Evolutionary conservation across 192 early-diverging fungal species (phyloP).

Genomic region (Coemansia sp.): DNA sequence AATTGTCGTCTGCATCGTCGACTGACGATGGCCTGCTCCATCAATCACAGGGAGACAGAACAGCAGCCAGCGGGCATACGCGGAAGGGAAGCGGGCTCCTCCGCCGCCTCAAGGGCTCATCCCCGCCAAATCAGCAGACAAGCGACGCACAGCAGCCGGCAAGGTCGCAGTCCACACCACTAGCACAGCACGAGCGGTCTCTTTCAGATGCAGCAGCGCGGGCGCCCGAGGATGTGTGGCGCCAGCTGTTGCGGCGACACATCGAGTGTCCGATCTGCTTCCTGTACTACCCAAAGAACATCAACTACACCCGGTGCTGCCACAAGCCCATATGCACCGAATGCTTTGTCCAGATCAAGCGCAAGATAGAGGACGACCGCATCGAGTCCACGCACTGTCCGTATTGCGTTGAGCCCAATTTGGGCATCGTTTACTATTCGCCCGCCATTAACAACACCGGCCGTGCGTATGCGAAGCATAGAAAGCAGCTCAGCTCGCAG

Average conservation of each 20-base stretch:
- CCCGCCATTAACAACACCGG: slow-evolving; percentile 18
- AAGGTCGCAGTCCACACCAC: not conserved
- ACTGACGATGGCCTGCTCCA: not conserved
- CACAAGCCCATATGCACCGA: slow-evolving; percentile 95
- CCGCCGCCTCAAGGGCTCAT: slow-evolving; percentile 23
- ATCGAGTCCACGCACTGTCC: slow-evolving; percentile 75
- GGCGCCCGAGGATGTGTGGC: slow-evolving; percentile 13
- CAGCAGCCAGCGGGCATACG: slow-evolving; percentile 27
- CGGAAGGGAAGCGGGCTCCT: slow-evolving; percentile 51
- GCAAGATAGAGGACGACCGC: slow-evolving; percentile 65
- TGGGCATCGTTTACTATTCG: slow-evolving; percentile 75
- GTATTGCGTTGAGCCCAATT: slow-evolving; percentile 83
- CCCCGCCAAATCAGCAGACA: slow-evolving; percentile 1
- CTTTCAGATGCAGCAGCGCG: slow-evolving; percentile 17
- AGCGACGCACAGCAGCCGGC: not conserved
- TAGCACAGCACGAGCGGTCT: slow-evolving; percentile 33
- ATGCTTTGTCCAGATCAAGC: slow-evolving; percentile 95
- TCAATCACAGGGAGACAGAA: not conserved
- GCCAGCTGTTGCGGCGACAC: slow-evolving; percentile 40
- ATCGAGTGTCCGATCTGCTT: slow-evolving; percentile 96
- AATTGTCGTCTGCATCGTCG: slow-evolving; percentile 25
- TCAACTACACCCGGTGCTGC: slow-evolving; percentile 92
- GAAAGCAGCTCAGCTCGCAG: slow-evolving; percentile 22
- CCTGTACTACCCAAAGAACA: slow-evolving; percentile 88
- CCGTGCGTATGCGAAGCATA: slow-evolving; percentile 8